These are phyloP conservation scores for Scheffersomyces spartinae DNA, from an alignment of 805 yeast species.

Conservation along the genomic window DNA sequence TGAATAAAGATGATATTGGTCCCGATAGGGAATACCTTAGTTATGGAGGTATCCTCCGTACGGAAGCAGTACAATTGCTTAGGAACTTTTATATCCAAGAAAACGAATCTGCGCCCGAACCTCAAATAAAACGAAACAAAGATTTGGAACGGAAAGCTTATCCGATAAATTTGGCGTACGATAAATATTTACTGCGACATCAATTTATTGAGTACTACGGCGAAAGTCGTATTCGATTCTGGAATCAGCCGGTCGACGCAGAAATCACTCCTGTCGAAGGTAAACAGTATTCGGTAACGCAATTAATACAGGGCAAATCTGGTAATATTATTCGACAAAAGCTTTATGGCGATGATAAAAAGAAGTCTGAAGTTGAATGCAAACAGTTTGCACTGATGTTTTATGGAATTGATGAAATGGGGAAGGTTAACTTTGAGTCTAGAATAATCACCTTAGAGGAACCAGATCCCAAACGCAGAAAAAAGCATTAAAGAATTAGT, in stretches of 20 bases:
- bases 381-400: no score
- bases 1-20: slow-evolving; percentile 17
- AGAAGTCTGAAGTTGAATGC: no score
- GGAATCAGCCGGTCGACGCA: background rate
- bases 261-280: slow-evolving; percentile 17
- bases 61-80: slow-evolving; percentile 73
- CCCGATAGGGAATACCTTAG: slow-evolving; percentile 33
- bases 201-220: slow-evolving; percentile 47
- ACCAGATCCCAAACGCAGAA: no score
- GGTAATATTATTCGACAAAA: no score
- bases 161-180: slow-evolving; percentile 48
- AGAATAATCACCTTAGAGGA: no score
- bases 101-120: slow-evolving; percentile 76
- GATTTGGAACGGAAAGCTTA: slow-evolving; percentile 43
- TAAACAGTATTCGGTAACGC: slow-evolving; percentile 11
- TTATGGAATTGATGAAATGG: no score
- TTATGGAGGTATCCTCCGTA: slow-evolving; percentile 68
- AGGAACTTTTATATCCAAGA: slow-evolving; percentile 79
- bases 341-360: no score
- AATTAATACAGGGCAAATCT: no score
- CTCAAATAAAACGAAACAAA: slow-evolving; percentile 62
- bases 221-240: slow-evolving; percentile 9
- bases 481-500: no score
- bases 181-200: slow-evolving; percentile 35
- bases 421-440: no score